Conservation (phyloP, 176 grass and related monocot genomes). For the Luzula sylvatica region DNA sequence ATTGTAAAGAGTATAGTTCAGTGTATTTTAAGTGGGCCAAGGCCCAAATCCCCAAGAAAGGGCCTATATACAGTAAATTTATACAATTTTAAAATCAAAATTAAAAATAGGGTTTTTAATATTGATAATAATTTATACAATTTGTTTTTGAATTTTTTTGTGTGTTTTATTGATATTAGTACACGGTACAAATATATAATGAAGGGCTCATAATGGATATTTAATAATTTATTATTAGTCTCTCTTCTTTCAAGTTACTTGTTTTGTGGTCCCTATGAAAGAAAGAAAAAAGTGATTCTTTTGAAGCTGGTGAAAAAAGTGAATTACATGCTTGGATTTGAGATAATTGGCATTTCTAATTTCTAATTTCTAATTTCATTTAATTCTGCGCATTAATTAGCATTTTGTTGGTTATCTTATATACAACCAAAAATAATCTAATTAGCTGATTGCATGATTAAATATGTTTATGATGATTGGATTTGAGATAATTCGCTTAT, state of each 20-base stretch:
- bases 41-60: not conserved
- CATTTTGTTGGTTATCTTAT: conserved; percentile 17
- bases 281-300: too few relatives aligned
- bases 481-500: not conserved
- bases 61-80: conserved; percentile 2
- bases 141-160: conserved; percentile 4
- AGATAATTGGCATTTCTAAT: conserved; percentile 35
- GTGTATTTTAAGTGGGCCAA: conserved; percentile 5
- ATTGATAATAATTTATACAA: not conserved
- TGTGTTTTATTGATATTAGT: not conserved
- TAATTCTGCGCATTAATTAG: not conserved
- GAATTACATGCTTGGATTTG: too few relatives aligned
- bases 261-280: too few relatives aligned
- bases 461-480: conserved; percentile 24
- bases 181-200: too few relatives aligned
- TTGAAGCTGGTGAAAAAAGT: too few relatives aligned
- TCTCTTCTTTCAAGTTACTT: too few relatives aligned
- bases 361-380: not conserved
- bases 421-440: conserved; percentile 37
- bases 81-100: too few relatives aligned
- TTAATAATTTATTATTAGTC: too few relatives aligned
- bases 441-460: conserved; percentile 51
- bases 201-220: too few relatives aligned
- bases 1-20: not conserved
- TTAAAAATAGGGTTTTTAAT: not conserved